Evolutionary conservation across 345 rosid genomes (phyloP).

Genomic region (Durio zibethinus): DNA sequence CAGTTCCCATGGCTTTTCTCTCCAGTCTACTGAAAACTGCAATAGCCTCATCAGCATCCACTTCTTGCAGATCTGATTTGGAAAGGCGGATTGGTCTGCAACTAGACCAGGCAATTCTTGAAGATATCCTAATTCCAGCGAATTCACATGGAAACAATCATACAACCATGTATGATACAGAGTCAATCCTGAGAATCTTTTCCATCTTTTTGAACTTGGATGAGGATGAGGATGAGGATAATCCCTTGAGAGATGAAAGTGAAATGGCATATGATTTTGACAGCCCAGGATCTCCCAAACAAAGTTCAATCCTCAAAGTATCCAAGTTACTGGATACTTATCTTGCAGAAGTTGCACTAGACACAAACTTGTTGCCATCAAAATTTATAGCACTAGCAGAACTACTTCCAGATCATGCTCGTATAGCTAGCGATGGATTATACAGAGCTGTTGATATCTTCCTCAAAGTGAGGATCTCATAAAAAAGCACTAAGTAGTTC

Average conservation of each 20-base stretch:
- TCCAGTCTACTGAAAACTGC: constrained; percentile 80
- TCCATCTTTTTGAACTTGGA: constrained; percentile 83
- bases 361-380: constrained; percentile 63
- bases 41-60: constrained; percentile 59
- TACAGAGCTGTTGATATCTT: constrained; percentile 91
- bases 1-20: constrained; percentile 88
- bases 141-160: constrained; percentile 53
- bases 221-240: constrained; percentile 72
- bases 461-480: constrained; percentile 55
- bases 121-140: constrained; percentile 81
- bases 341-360: constrained; percentile 92
- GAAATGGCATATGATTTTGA: constrained; percentile 89
- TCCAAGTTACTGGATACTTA: constrained; percentile 82
- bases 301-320: constrained; percentile 90
- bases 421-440: constrained; percentile 79
- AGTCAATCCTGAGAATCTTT: constrained; percentile 78
- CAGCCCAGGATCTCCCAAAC: constrained; percentile 90
- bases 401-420: constrained; percentile 92
- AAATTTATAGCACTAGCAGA: constrained; percentile 83
- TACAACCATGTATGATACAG: constrained; percentile 67
- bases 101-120: constrained; percentile 96
- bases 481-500: constrained; percentile 1
- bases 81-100: constrained; percentile 92
- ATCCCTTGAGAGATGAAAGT: constrained; percentile 59
- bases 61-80: constrained; percentile 75